A percentile compares a stretch with the other conserved stretches of the same genome.
Evolutionary conservation across 1,139 yeast species (phyloP).

Genomic region (Geotrichum histeridarum): DNA sequence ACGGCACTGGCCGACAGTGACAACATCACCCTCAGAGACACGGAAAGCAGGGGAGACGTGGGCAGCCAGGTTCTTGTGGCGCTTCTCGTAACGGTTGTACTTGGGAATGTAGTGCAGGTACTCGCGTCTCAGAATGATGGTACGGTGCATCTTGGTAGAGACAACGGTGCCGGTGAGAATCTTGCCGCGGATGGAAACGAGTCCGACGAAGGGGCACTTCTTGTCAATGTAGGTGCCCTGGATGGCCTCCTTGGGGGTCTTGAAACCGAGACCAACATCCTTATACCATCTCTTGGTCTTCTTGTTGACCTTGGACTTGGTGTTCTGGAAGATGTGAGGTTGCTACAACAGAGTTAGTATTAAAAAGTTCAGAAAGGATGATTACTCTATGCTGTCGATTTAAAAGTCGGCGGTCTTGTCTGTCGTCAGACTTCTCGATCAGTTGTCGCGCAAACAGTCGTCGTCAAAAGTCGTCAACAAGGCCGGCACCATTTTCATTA

Average conservation of each 20-base stretch:
- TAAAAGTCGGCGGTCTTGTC: neutral
- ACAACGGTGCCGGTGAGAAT: slow-evolving; percentile 94
- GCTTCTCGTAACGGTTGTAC: slow-evolving; percentile 99
- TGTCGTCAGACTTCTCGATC: neutral
- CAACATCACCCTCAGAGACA: slow-evolving; percentile 97
- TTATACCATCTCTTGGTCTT: slow-evolving; percentile 99
- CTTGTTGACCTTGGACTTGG: slow-evolving; percentile 98
- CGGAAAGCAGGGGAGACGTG: slow-evolving; percentile 99
- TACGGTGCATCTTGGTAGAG: slow-evolving; percentile 99
- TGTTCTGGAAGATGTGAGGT: slow-evolving; percentile 99
- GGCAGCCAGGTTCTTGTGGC: slow-evolving; percentile 99
- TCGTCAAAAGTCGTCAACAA: neutral
- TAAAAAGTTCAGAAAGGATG: neutral
- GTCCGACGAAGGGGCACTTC: slow-evolving; percentile 99
- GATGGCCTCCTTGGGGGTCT: slow-evolving; percentile 98
- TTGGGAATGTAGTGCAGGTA: slow-evolving; percentile 99
- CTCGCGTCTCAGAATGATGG: slow-evolving; percentile 99
- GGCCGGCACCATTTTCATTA: neutral
- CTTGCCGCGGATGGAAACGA: slow-evolving; percentile 98
- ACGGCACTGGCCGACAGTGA: slow-evolving; percentile 99
- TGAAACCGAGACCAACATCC: slow-evolving; percentile 99
- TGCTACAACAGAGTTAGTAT: slow-evolving; percentile 50
- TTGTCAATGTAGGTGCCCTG: slow-evolving; percentile 99
- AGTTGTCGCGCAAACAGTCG: neutral
- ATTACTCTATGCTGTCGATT: neutral